Evolutionary conservation across 2,329 filamentous ascomycete genomes (phyloP), one percentile per base, ranked within the genome.

Genomic region (Apiospora koreana): DNA sequence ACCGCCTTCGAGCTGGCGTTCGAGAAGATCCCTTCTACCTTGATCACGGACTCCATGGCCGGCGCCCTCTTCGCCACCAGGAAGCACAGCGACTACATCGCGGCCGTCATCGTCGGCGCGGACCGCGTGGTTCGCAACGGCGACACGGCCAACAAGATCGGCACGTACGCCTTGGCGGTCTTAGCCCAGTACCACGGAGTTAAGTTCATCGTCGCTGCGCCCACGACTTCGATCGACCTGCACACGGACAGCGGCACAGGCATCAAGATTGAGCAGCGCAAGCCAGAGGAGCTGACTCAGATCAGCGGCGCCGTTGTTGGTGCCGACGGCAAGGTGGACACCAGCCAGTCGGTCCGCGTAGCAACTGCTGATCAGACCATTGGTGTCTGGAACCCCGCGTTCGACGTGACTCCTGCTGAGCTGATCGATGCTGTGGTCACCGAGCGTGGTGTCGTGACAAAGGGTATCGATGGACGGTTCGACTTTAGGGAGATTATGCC

Each of bases 131-230:
- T 95, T 42, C 93, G 94, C 67, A 99, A 99, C 77, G 96, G 96
- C 41, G 96, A 99, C 82, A 98, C 96, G 0, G 96, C 96, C 69
- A 99, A 99, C 85, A 99, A 99, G 85, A 97, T 99, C 72, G 96
- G 96, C 68, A 99, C 96, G 0, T 98, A 99, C 80, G 88, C 92
- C 69, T 87, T 99, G 4, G 94, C 96, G 3, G 94, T 98, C n/a
- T 87, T 97, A 41, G 96, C 96, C 28, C 91, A 88, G 74, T 86
- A 95, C 77, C 96, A 99, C 77, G 93, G 93, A 23, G 88, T 98
- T 77, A 97, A 95, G 81, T 99, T 99, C 79, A 87, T 99, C 12
- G 95, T 99, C 41, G 96, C 96, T 0, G 96, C 96, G 0, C 96
- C 96, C 0, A 93, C 95, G 8, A 99, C 96, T 1, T 97, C 94